These are phyloP conservation scores for Peronospora belbahrii DNA, from an alignment of 352 stramenopile species.

Conservation along the genomic window DNA sequence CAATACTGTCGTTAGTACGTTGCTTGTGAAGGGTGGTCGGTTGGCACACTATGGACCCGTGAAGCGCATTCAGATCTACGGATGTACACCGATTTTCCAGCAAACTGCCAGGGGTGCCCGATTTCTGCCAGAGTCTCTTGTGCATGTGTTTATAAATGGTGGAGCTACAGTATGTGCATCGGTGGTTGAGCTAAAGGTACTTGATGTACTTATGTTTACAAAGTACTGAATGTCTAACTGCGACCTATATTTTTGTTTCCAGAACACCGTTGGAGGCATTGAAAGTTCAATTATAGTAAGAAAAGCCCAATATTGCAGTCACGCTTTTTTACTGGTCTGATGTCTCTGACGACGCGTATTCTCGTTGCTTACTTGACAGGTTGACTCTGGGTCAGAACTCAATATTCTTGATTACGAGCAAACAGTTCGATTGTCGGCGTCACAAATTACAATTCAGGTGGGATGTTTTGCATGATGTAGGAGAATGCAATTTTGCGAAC, in stretches of 20 bases:
- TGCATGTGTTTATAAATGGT: slow-evolving; percentile 58
- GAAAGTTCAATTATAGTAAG: slow-evolving; percentile 44
- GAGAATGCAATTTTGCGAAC: not conserved
- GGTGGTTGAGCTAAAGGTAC: slow-evolving; percentile 48
- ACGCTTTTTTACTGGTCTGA: not conserved
- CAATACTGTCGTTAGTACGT: slow-evolving; percentile 24
- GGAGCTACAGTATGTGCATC: slow-evolving; percentile 52
- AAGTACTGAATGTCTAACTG: slow-evolving; percentile 5
- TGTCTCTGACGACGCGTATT: slow-evolving; percentile 5
- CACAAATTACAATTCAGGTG: slow-evolving; percentile 45
- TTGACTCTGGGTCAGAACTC: slow-evolving; percentile 47
- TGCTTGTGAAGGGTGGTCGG: slow-evolving; percentile 53
- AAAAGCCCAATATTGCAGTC: not conserved
- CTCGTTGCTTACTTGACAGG: slow-evolving; percentile 12
- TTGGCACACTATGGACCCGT: slow-evolving; percentile 41
- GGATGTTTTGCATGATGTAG: not conserved
- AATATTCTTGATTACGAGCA: slow-evolving; percentile 32
- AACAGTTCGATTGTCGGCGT: slow-evolving; percentile 28
- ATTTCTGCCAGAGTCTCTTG: slow-evolving; percentile 52
- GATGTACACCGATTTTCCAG: slow-evolving; percentile 68
- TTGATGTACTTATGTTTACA: not conserved
- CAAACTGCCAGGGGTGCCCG: slow-evolving; percentile 31
- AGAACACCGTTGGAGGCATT: slow-evolving; percentile 33
- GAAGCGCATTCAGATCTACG: slow-evolving; percentile 65
- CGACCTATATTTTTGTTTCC: not conserved